Evolutionary conservation across 176 grass and related monocot genomes (phyloP), one percentile per base, ranked within the genome.

Genomic region (Oropetium thomaeum): DNA sequence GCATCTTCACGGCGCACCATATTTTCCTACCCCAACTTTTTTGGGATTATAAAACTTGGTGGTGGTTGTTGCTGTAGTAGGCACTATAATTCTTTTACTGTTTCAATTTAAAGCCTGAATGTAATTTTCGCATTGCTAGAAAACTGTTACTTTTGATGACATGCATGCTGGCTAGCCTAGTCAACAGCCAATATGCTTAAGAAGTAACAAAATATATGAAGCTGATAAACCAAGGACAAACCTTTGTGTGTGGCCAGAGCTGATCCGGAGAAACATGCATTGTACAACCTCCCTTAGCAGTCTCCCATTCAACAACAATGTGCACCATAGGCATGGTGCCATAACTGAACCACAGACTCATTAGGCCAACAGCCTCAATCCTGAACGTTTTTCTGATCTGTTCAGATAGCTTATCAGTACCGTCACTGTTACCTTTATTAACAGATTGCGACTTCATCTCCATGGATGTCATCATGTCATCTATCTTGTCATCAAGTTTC

Each of bases 221-320:
- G 49, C 40, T 43, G 49, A 42, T 60, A 87, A 87, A 68, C 19
- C 40, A 79, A 33, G 52, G 2, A 20, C 57, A 22, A 73, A 99
- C 96, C 96, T 99, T 99, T 76, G 92, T 99, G 73, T 99, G 96
- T 10, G 96, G 92, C 96, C 96, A 99, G 84, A 99, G 96, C 67
- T 96, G 96, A 77, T 99, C 96, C 25, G 96, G 96, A 58, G 92
- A 99, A 79, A 99, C 92, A 80, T 96, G 96, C 85, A 99, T 99
- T 17, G 92, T 96, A 77, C 96, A 99, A 23, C 92, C 92, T 83
- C 68, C 87, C 73, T 90, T 92, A 67, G 72, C 85, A 79, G 73
- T 86, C 76, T 96, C 92, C 96, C 96, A 99, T 71, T 99, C 96
- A 20, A 99, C 96, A 90, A 99, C 96, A 87, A 99, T 96, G 73